A percentile compares a stretch with the other conserved stretches of the same genome.
Evolutionary conservation across 306 rosid species (phyloP).

Genomic region (barrel medic (Medicago truncatula)): DNA sequence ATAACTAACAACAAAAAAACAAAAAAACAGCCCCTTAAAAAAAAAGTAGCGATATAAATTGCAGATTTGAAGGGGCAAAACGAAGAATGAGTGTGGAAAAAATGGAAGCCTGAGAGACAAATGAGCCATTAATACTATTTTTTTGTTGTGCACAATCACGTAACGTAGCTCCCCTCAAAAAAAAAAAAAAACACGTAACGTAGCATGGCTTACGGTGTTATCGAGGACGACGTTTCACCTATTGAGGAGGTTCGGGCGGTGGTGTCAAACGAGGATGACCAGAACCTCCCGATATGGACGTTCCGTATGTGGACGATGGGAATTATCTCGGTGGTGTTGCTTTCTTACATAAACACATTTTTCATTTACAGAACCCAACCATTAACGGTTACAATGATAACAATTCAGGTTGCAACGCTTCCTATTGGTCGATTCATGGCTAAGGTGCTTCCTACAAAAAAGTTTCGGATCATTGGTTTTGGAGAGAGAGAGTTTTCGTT

Average conservation of each 20-base stretch:
- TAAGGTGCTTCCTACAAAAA: constrained; percentile 43
- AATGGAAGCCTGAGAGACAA: neutral
- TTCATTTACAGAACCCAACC: constrained; percentile 66
- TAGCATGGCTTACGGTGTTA: neutral
- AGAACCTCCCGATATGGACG: constrained; percentile 67
- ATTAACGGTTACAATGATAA: constrained; percentile 53
- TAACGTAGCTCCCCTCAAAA: no score
- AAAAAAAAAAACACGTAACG: no score
- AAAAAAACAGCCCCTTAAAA: no score
- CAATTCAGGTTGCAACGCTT: constrained; percentile 66
- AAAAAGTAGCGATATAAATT: no score
- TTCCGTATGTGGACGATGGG: constrained; percentile 86
- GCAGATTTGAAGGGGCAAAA: neutral
- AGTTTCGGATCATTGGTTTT: constrained; percentile 45
- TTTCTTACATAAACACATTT: constrained; percentile 73
- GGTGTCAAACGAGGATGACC: constrained; percentile 63
- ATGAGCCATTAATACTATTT: neutral
- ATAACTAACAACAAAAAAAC: no score
- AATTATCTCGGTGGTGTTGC: constrained; percentile 48
- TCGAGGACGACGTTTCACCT: constrained; percentile 55
- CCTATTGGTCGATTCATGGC: constrained; percentile 75
- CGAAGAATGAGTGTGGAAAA: neutral
- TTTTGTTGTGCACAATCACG: neutral
- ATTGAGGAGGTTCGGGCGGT: constrained; percentile 64
- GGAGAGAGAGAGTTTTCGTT: constrained; percentile 48